These are phyloP conservation scores for Globisporangium apiculatum DNA, from an alignment of 352 stramenopile species.

Conservation along the genomic window DNA sequence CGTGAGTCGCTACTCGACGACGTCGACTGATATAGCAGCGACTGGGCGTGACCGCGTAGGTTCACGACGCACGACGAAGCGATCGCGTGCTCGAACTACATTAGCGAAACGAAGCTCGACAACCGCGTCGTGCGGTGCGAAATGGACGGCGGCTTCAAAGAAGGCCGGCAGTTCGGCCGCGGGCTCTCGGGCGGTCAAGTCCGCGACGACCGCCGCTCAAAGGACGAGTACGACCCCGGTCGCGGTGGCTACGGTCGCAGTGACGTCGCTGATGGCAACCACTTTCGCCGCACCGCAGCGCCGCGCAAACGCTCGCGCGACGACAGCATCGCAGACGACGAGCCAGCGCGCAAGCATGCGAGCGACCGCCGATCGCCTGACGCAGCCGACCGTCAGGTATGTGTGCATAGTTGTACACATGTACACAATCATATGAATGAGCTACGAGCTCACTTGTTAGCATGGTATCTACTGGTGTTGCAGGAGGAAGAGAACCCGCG, in stretches of 20 bases:
- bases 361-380: constrained; percentile 20
- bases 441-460: background rate
- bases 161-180: constrained; percentile 82
- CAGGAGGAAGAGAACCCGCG: constrained; percentile 51
- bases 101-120: constrained; percentile 86
- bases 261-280: constrained; percentile 49
- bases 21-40: background rate
- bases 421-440: background rate
- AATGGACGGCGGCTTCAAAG: constrained; percentile 83
- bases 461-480: background rate
- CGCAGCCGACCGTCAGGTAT: constrained; percentile 9
- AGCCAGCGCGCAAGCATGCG: constrained; percentile 30
- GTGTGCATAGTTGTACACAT: background rate
- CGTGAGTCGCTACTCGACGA: too few relatives aligned
- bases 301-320: constrained; percentile 48
- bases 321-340: constrained; percentile 38
- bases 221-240: constrained; percentile 81
- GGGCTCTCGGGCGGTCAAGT: constrained; percentile 80
- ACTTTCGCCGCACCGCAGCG: constrained; percentile 54
- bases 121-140: constrained; percentile 84
- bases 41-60: constrained; percentile 9
- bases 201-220: constrained; percentile 74
- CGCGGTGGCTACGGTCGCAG: constrained; percentile 72
- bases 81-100: constrained; percentile 67
- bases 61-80: constrained; percentile 71